phyloP scores from a whole-genome alignment of 1,284 basidiomycete species.

The Cryptococcus sp. region DNA sequence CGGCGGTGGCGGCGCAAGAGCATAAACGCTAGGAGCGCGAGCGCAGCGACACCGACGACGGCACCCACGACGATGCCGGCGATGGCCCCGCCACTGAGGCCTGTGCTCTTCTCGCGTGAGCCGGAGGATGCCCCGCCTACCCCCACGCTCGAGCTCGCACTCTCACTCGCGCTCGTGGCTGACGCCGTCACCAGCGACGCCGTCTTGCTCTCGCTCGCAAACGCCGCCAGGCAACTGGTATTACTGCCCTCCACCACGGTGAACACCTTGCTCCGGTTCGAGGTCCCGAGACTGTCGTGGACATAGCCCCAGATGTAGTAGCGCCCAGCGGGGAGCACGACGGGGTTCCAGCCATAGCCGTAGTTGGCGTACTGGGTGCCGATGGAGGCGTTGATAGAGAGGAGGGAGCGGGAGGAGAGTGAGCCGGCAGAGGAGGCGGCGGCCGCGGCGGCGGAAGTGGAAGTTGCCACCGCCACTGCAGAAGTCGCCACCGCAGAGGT shows the following conservation, averaged over 20 bases:
- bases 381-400: constrained; percentile 27
- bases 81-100: constrained; percentile 34
- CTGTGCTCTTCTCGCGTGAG: constrained; percentile 6
- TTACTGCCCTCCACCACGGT: constrained; percentile 27
- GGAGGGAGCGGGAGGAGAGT: constrained; percentile 5
- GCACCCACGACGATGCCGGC: constrained; percentile 43
- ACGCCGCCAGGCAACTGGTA: constrained; percentile 30
- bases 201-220: constrained; percentile 1
- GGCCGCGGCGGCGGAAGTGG: not conserved
- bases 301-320: constrained; percentile 34
- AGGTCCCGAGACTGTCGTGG: constrained; percentile 18
- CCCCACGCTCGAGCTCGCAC: constrained; percentile 1
- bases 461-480: constrained; percentile 3
- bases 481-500: constrained; percentile 3
- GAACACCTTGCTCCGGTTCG: constrained; percentile 22
- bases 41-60: constrained; percentile 23
- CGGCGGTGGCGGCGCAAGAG: constrained; percentile 15
- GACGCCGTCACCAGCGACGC: not conserved
- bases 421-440: not conserved
- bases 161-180: not conserved
- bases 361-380: constrained; percentile 22
- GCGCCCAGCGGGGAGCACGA: constrained; percentile 31
- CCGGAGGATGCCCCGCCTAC: not conserved
- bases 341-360: constrained; percentile 14
- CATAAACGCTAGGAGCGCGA: constrained; percentile 24